These are phyloP conservation scores for Tulasnella sp. DNA, from an alignment of 768 basidiomycete species.

Conservation along the genomic window DNA sequence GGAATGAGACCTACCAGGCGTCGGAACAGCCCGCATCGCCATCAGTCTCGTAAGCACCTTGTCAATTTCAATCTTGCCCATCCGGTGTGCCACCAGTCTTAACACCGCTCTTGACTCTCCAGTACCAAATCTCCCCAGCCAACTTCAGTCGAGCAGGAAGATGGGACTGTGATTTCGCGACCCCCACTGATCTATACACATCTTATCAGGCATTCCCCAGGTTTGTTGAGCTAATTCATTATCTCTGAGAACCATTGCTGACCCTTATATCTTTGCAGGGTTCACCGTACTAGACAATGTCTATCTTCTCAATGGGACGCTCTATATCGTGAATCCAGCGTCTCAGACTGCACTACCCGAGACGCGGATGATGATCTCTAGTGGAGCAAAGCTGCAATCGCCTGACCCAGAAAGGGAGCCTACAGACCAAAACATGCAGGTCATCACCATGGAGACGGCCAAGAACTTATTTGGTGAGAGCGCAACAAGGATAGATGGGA, in stretches of 20 bases:
- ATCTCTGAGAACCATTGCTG: background rate
- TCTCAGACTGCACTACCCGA: constrained; percentile 55
- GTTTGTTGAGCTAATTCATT: background rate
- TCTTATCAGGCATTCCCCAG: constrained; percentile 7
- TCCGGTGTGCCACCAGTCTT: too few species aligned
- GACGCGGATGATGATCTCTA: constrained; percentile 56
- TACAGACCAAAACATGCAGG: constrained; percentile 67
- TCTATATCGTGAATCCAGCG: constrained; percentile 66
- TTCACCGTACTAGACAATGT: constrained; percentile 85
- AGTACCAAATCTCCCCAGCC: too few species aligned
- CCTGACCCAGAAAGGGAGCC: constrained; percentile 41
- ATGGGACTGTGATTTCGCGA: too few species aligned
- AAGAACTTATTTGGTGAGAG: constrained; percentile 53
- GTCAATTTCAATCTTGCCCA: too few species aligned
- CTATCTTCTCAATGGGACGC: constrained; percentile 69
- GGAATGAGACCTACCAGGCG: too few species aligned
- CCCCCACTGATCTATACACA: background rate
- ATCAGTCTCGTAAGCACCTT: too few species aligned
- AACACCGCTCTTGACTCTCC: too few species aligned
- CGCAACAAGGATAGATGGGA: constrained; percentile 63
- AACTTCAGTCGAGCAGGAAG: too few species aligned
- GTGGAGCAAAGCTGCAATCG: constrained; percentile 46
- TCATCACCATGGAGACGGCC: constrained; percentile 62
- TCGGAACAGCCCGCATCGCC: too few species aligned
- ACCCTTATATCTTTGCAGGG: constrained; percentile 33